phyloP scores from a whole-genome alignment of 352 stramenopile genomes.

The Globisporangium recalcitrans region DNA sequence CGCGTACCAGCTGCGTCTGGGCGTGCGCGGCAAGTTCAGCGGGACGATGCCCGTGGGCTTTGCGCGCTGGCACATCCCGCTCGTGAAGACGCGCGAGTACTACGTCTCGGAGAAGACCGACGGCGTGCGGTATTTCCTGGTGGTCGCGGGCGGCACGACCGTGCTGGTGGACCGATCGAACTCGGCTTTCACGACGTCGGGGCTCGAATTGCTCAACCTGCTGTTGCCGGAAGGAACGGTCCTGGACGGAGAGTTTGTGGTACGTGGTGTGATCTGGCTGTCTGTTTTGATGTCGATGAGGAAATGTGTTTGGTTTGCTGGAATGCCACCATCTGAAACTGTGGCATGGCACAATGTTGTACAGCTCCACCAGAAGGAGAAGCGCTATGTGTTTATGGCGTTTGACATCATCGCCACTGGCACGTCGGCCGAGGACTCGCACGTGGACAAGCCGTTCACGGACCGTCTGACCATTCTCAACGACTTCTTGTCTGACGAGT shows the following conservation, averaged over 20 bases:
- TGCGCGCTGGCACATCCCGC: constrained; percentile 84
- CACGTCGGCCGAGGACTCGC: constrained; percentile 54
- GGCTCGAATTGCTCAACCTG: constrained; percentile 70
- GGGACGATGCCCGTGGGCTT: constrained; percentile 90
- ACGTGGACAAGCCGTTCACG: constrained; percentile 78
- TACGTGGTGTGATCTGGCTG: constrained; percentile 25
- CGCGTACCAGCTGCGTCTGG: constrained; percentile 66
- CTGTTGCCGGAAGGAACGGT: constrained; percentile 84
- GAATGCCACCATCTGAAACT: background rate
- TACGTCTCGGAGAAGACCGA: constrained; percentile 91
- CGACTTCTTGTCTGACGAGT: constrained; percentile 84
- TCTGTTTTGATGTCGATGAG: background rate
- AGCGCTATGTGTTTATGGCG: constrained; percentile 85
- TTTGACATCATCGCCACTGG: constrained; percentile 89
- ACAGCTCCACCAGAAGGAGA: constrained; percentile 77
- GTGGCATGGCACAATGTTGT: constrained; percentile 5
- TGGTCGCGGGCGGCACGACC: constrained; percentile 61
- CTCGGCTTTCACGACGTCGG: constrained; percentile 68
- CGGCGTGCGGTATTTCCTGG: constrained; percentile 88
- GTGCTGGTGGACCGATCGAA: constrained; percentile 81
- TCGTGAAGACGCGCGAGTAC: constrained; percentile 83
- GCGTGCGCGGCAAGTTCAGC: constrained; percentile 77
- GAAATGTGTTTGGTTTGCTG: too few species aligned
- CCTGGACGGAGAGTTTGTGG: constrained; percentile 86
- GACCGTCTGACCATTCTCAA: constrained; percentile 77